Base-by-base conservation (phyloP, 2,329 filamentous ascomycete genomes). In the Aspergillus sp. region DNA sequence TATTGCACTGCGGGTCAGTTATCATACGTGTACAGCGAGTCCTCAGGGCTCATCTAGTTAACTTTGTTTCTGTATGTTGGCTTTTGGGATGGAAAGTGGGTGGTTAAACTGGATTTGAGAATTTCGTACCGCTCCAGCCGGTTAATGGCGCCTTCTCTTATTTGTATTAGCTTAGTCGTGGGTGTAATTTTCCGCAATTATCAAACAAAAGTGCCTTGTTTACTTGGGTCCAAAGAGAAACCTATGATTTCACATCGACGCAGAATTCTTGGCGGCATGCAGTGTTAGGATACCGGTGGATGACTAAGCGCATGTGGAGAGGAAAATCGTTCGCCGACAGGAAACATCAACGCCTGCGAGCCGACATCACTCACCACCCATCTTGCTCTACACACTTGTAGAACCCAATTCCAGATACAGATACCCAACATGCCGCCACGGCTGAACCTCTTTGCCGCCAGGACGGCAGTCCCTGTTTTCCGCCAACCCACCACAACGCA, bases 401-500 rank as follows among this genome's bases (percentile, higher is more conserved):
- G 43, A 39, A 24, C 71, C 56, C 53, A 48, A 45, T 34, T 11
- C 1, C 53, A 32, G 20, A 30, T 24, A 39, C 30, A 9, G 26
- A 30, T 30, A 30, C 26, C 26, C 26, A 56, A 36, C n/a, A 87
- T 87, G 84, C 79, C 83, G 64, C 80, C 84, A 56, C 78, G 82
- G 72, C 72, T 84, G 64, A 81, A 80, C 60, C 63, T 85, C 41
- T 78, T 80, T 53, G 69, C 74, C 44, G 66, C 70, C 55, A 66
- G 68, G 41, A 67, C 70, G 56, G 67, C 70, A 17, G 61, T 67
- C 20, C 66, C 68, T n/a, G 65, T 65, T 48, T 56, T 76, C 51
- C 72, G 71, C 60, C 68, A 68, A 60, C 53, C 68, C 32, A 61
- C 67, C 60, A 59, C 64, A 38, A 53, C 65, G 15, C 56, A 62